Percentiles rank a stretch among this genome's conserved stretches.
These are phyloP conservation scores for Cystobasidium slooffiae DNA, from an alignment of 1,284 basidiomycete species.

Conservation along the genomic window DNA sequence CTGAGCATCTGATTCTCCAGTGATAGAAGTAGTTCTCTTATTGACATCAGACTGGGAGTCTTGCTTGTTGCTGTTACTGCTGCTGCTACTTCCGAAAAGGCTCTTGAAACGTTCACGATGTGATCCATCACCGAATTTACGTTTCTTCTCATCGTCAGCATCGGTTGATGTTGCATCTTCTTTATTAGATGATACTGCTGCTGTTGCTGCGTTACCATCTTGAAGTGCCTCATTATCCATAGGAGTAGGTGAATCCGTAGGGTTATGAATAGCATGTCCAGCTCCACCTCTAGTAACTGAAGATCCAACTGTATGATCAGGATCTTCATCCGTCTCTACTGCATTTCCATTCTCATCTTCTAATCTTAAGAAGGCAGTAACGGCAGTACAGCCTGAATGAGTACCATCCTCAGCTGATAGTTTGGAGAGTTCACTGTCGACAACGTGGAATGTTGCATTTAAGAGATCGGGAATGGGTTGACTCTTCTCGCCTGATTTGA, in stretches of 20 bases:
- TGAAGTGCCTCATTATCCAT: background rate
- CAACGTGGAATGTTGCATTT: conserved; percentile 89
- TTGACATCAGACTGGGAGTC: background rate
- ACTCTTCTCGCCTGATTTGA: conserved; percentile 61
- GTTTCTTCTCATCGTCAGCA: conserved; percentile 32
- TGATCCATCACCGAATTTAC: conserved; percentile 42
- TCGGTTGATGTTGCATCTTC: background rate
- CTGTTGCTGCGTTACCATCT: conserved; percentile 1
- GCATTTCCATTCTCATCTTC: conserved; percentile 67
- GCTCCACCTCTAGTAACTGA: conserved; percentile 29
- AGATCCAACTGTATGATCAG: conserved; percentile 21
- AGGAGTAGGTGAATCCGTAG: too few relatives aligned
- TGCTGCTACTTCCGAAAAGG: conserved; percentile 12
- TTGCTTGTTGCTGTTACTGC: background rate
- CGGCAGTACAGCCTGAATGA: conserved; percentile 95
- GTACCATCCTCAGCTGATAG: conserved; percentile 86
- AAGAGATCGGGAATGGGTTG: conserved; percentile 80
- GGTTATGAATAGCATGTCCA: conserved; percentile 6
- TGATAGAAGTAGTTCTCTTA: conserved; percentile 7
- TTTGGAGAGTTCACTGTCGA: conserved; percentile 78
- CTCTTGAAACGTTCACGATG: conserved; percentile 40
- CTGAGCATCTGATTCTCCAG: background rate
- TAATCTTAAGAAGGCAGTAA: conserved; percentile 94
- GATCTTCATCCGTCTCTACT: conserved; percentile 26
- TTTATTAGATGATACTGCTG: background rate